These are phyloP conservation scores for Colletotrichum spaethianum DNA, from an alignment of 2,329 filamentous ascomycete species.

Conservation along the genomic window DNA sequence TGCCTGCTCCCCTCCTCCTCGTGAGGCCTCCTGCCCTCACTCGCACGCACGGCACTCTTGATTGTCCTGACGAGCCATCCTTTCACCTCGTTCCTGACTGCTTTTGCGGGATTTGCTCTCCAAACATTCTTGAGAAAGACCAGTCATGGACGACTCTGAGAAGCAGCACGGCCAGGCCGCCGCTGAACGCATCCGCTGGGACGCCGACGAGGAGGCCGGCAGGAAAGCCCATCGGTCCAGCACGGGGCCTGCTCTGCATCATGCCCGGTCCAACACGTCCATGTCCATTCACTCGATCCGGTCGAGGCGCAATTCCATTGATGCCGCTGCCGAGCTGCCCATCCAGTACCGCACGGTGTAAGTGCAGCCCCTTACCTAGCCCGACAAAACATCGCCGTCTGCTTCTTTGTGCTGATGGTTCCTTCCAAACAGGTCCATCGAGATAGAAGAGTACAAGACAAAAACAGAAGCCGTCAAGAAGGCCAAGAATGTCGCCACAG, in stretches of 20 bases:
- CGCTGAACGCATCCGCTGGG: constrained; percentile 53
- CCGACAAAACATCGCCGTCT: constrained; percentile 22
- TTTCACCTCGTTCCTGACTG: neutral
- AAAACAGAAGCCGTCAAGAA: constrained; percentile 55
- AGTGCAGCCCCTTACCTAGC: constrained; percentile 44
- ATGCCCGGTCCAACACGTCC: constrained; percentile 52
- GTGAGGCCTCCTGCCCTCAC: neutral
- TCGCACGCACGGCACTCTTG: neutral
- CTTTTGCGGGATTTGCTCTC: neutral
- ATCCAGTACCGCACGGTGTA: constrained; percentile 70
- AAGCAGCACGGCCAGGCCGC: constrained; percentile 42
- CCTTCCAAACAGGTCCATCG: constrained; percentile 58
- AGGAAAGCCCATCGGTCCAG: constrained; percentile 33
- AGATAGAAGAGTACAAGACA: constrained; percentile 65
- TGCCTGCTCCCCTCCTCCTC: neutral
- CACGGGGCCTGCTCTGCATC: constrained; percentile 42
- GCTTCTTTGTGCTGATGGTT: constrained; percentile 41
- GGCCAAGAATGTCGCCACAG: constrained; percentile 61
- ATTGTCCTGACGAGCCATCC: neutral
- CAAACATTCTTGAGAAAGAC: neutral
- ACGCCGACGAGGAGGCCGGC: constrained; percentile 52
- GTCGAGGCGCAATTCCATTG: constrained; percentile 54
- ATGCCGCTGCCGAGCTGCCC: constrained; percentile 60
- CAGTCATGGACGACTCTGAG: constrained; percentile 46
- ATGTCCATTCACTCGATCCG: constrained; percentile 58